Percentiles rank a stretch among this genome's conserved stretches.
Conservation (phyloP, 495 filamentous ascomycete genomes). For the Aspergillus funiculosus region DNA sequence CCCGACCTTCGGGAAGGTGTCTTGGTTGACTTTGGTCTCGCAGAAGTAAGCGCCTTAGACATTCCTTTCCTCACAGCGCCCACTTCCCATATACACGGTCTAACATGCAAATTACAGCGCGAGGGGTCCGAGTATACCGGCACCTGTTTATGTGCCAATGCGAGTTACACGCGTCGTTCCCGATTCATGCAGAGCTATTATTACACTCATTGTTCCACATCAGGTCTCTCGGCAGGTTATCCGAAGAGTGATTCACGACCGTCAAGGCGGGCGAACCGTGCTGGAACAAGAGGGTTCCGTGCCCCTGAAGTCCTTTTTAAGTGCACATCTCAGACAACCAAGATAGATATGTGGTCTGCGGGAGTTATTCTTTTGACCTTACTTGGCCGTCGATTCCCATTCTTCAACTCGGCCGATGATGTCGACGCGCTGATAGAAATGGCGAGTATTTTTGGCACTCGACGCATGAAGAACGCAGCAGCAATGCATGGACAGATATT, state of each 20-base stretch:
- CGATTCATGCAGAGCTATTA: constrained; percentile 40
- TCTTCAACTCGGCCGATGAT: constrained; percentile 96
- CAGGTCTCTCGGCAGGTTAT: constrained; percentile 58
- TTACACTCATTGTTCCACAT: constrained; percentile 32
- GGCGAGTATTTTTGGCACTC: constrained; percentile 85
- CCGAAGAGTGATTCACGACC: constrained; percentile 83
- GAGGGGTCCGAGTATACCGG: constrained; percentile 40
- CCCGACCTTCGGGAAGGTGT: constrained; percentile 74
- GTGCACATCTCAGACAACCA: constrained; percentile 92
- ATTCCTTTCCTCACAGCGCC: neutral
- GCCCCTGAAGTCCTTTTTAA: constrained; percentile 97
- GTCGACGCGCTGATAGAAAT: constrained; percentile 97
- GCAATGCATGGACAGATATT: constrained; percentile 80
- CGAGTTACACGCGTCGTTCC: constrained; percentile 34
- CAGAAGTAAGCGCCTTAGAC: constrained; percentile 50
- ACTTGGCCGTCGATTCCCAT: constrained; percentile 84
- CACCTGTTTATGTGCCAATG: constrained; percentile 38
- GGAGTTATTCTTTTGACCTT: constrained; percentile 92
- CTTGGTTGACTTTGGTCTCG: constrained; percentile 92
- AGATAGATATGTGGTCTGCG: constrained; percentile 95
- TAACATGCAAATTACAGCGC: constrained; percentile 22
- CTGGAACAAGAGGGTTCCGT: constrained; percentile 92
- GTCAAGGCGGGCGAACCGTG: constrained; percentile 84
- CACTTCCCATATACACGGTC: neutral
- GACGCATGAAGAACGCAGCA: constrained; percentile 74